phyloP scores from a whole-genome alignment of 73 alveolate species.

The Tetrahymena thermophila region DNA sequence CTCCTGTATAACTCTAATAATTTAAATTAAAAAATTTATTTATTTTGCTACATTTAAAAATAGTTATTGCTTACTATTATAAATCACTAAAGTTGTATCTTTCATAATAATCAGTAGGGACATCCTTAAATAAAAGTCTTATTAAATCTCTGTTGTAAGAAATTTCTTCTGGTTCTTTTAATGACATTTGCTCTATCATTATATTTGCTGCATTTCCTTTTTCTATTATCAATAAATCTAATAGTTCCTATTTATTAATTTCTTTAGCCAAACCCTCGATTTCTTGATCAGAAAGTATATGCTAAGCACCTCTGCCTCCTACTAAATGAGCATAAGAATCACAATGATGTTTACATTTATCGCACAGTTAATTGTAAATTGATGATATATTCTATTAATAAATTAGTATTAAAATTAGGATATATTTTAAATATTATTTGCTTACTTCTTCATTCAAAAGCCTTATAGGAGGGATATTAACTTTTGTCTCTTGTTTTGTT shows the following conservation, averaged over 20 bases:
- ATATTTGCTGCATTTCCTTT: constrained; percentile 93
- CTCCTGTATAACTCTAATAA: constrained; percentile 63
- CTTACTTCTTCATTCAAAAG: constrained; percentile 62
- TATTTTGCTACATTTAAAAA: neutral
- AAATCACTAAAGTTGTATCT: constrained; percentile 83
- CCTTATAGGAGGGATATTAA: constrained; percentile 56
- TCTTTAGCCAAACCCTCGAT: constrained; percentile 76
- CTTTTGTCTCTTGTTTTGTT: constrained; percentile 46
- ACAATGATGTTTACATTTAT: constrained; percentile 73
- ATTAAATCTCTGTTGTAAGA: constrained; percentile 77
- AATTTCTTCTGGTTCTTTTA: constrained; percentile 82
- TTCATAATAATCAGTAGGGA: constrained; percentile 90
- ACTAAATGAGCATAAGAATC: constrained; percentile 78
- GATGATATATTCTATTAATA: constrained; percentile 12
- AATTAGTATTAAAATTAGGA: neutral
- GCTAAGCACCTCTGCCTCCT: constrained; percentile 89
- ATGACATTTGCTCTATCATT: constrained; percentile 78
- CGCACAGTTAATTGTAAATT: constrained; percentile 56
- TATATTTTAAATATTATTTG: too few relatives aligned
- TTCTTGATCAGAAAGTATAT: constrained; percentile 85
- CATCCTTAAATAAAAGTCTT: constrained; percentile 56
- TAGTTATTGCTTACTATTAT: constrained; percentile 25
- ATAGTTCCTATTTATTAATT: constrained; percentile 81
- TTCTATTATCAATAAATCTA: constrained; percentile 73
- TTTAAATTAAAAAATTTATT: neutral